Base-by-base conservation (phyloP, 306 rosid species). In the Albizia julibrissin region DNA sequence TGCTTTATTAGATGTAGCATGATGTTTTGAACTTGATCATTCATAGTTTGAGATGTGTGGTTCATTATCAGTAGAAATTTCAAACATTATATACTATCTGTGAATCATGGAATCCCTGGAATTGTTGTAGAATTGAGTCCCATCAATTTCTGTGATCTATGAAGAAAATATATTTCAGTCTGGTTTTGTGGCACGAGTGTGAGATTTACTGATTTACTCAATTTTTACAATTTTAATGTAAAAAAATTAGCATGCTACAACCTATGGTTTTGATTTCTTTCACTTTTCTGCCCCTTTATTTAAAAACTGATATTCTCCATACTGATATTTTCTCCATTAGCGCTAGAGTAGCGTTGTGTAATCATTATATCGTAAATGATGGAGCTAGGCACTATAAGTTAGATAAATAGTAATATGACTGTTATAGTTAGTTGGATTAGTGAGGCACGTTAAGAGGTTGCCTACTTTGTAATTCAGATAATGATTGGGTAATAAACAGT, bases 1-100 rank as follows among this genome's bases (percentile, higher is more conserved):
- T 83, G 43, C 49, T 75, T 86, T 27, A 44, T 40, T 70, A 42
- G 4, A 19, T 6, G 54, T 42, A 71, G 58, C 37, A 71, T 43
- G 58, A n/a, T 71, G 49, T 24, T 71, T 26, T 42, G 37, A 26
- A 71, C 56, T 40, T 47, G 56, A 70, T 43, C n/a, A 42, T 42
- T 43, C 34, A 70, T 6, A 1, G 5, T 71, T 71, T 13, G 21
- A 13, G 8, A 13, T 13, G 21, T 6, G 39, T 71, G 56, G 39
- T 71, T 71, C 58, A 24, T 7, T 14, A 42, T 21, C 21, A 22
- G 13, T 71, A 24, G 39, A n/a, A 43, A 71, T 31, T 24, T 71
- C 18, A 43, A 71, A 71, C 37, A 22, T 44, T 44, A 72, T 52
- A 46, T 14, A 24, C 59, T 69, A 3, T 70, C 12, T 22, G n/a